Percentiles rank a stretch among this genome's conserved stretches.
Conservation (phyloP, 2,329 filamentous ascomycete genomes). For the Penicillium hesseltinei region DNA sequence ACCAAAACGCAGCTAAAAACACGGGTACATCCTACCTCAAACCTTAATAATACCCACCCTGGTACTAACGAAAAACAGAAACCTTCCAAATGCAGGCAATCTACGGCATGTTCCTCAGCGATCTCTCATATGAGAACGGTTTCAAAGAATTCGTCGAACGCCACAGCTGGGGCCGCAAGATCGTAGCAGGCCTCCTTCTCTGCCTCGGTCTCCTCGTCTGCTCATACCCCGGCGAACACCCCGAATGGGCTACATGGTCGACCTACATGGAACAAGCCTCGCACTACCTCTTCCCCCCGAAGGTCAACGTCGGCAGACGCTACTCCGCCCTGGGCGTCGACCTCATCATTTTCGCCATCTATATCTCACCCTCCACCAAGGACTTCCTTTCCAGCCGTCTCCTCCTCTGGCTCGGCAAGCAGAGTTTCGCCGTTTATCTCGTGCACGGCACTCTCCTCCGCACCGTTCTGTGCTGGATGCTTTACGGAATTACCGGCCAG, state of each 20-base stretch:
- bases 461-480: constrained; percentile 52
- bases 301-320: constrained; percentile 45
- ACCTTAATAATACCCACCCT: too few relatives aligned
- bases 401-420: constrained; percentile 55
- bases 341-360: constrained; percentile 51
- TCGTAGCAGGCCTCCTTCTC: constrained; percentile 40
- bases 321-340: constrained; percentile 52
- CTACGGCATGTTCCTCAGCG: constrained; percentile 54
- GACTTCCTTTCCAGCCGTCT: constrained; percentile 51
- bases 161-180: constrained; percentile 41
- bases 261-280: constrained; percentile 42
- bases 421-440: constrained; percentile 57
- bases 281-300: constrained; percentile 48
- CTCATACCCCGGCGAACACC: constrained; percentile 53
- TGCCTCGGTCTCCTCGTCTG: constrained; percentile 49
- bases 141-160: constrained; percentile 48
- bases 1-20: constrained; percentile 46
- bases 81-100: constrained; percentile 55
- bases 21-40: constrained; percentile 41
- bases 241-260: constrained; percentile 53
- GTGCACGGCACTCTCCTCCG: constrained; percentile 55
- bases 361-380: constrained; percentile 51
- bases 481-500: constrained; percentile 52
- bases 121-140: constrained; percentile 48
- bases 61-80: constrained; percentile 36